phyloP scores from a whole-genome alignment of 306 rosid species.

The Sphenostylis stenocarpa region DNA sequence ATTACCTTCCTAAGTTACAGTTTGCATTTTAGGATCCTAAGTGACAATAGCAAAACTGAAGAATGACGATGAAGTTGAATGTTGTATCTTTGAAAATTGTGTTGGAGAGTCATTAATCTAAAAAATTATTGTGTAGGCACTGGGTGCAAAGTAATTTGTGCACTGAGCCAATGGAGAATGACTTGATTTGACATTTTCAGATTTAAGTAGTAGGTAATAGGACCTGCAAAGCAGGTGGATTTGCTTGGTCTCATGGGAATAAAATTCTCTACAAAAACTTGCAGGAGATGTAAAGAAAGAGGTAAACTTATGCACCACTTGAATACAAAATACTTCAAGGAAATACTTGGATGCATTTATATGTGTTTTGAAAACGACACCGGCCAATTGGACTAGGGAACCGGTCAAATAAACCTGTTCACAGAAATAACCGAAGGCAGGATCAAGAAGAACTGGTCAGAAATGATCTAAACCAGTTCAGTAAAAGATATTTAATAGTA shows the following conservation, averaged over 20 bases:
- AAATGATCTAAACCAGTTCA: too few species aligned
- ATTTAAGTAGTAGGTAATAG: neutral
- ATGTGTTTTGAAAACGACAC: too few species aligned
- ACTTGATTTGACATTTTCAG: constrained; percentile 19
- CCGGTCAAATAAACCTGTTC: too few species aligned
- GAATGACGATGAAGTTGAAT: constrained; percentile 8
- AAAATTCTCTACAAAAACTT: neutral
- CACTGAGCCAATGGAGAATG: neutral
- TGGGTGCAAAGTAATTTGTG: neutral
- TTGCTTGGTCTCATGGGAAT: neutral
- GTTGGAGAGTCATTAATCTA: neutral
- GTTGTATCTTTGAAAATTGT: neutral
- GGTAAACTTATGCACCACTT: neutral
- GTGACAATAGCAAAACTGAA: neutral
- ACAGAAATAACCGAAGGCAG: too few species aligned
- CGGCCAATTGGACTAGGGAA: too few species aligned
- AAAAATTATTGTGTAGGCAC: neutral
- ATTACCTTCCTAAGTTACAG: constrained; percentile 15
- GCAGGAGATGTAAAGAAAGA: neutral
- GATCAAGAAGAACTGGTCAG: too few species aligned
- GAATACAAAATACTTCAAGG: neutral
- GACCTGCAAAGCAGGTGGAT: neutral
- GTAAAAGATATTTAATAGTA: too few species aligned
- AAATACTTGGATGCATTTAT: too few species aligned
- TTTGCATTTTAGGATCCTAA: constrained; percentile 11